phyloP scores from a whole-genome alignment of 2,329 filamentous ascomycete genomes.

The Epichloe festucae region DNA sequence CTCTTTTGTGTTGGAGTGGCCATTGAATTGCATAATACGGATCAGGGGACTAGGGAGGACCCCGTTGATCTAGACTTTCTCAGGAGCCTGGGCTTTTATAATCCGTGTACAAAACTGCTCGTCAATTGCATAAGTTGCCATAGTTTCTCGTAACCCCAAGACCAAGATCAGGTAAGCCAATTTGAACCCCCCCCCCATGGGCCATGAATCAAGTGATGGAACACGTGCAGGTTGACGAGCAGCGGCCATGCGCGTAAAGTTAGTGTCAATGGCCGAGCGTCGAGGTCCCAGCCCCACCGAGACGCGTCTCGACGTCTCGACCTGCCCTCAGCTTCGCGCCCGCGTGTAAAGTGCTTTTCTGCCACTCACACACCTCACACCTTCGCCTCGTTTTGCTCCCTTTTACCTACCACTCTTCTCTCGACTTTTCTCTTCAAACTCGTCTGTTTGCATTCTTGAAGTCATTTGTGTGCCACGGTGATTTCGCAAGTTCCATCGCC shows the following conservation, averaged over 20 bases:
- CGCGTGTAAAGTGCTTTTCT: constrained; percentile 23
- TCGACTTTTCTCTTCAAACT: background rate
- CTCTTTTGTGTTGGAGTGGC: background rate
- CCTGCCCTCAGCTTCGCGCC: constrained; percentile 11
- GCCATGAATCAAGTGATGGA: background rate
- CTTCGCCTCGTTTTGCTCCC: background rate
- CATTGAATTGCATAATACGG: too few species aligned
- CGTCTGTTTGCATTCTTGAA: background rate
- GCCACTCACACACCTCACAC: constrained; percentile 1
- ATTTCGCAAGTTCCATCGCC: background rate
- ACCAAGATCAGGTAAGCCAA: too few species aligned
- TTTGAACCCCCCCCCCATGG: too few species aligned
- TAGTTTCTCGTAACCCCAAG: too few species aligned
- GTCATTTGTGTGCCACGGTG: background rate
- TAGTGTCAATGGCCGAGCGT: background rate
- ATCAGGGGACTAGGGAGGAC: too few species aligned
- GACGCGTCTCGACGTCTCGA: constrained; percentile 21
- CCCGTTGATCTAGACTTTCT: background rate
- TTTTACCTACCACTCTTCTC: background rate
- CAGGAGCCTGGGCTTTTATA: background rate
- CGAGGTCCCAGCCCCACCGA: constrained; percentile 4
- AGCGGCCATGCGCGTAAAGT: background rate
- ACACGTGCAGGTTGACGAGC: too few species aligned
- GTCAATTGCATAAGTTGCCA: too few species aligned
- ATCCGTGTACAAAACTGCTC: too few species aligned